Percentiles rank a stretch among this genome's conserved stretches.
Evolutionary conservation across 2,329 filamentous ascomycete genomes (phyloP).

Genomic region (Fusarium setosum): DNA sequence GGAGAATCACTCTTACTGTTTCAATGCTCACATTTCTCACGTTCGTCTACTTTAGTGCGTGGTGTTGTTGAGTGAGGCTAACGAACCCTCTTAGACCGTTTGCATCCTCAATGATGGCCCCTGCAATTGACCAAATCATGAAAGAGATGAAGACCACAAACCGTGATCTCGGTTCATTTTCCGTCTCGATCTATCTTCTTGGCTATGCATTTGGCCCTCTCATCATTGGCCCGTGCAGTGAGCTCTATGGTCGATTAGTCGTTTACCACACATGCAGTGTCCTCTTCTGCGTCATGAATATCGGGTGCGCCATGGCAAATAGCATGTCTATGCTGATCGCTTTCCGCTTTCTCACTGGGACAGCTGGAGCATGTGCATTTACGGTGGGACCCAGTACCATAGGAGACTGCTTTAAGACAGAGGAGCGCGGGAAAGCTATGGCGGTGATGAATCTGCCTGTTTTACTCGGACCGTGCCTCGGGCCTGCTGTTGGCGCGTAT

Average conservation of each 20-base stretch:
- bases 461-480: background rate
- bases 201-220: conserved; percentile 62
- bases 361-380: conserved; percentile 67
- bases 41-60: background rate
- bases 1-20: conserved; percentile 11
- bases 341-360: conserved; percentile 68
- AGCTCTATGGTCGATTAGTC: conserved; percentile 57
- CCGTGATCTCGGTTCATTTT: conserved; percentile 40
- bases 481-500: background rate
- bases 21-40: conserved; percentile 21
- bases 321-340: conserved; percentile 64
- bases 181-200: conserved; percentile 49
- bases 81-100: conserved; percentile 12
- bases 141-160: conserved; percentile 20
- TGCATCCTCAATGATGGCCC: conserved; percentile 29
- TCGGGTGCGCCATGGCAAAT: conserved; percentile 20
- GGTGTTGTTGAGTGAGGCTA: background rate
- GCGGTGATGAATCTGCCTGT: background rate
- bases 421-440: background rate
- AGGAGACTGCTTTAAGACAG: background rate
- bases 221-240: conserved; percentile 60
- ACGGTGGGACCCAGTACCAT: conserved; percentile 50
- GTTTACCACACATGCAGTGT: conserved; percentile 57
- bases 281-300: conserved; percentile 12
- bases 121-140: conserved; percentile 19